Conservation (phyloP, 805 yeast genomes). For the Metschnikowia continentalis region DNA sequence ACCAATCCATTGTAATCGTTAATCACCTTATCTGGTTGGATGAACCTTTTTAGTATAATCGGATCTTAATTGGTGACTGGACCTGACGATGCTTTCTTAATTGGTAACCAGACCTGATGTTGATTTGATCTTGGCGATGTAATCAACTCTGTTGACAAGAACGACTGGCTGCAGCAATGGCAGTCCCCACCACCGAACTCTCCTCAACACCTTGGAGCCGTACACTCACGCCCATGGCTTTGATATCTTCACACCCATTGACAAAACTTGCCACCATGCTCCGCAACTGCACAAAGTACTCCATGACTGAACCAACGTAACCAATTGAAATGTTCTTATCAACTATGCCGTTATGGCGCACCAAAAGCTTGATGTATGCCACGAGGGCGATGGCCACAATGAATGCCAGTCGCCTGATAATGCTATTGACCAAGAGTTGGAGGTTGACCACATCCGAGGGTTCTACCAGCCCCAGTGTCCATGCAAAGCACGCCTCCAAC, state of each 20-base stretch:
- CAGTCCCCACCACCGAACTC: conserved; percentile 52
- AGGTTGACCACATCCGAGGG: conserved; percentile 26
- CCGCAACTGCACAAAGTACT: conserved; percentile 40
- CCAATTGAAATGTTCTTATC: conserved; percentile 33
- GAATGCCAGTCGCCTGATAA: conserved; percentile 45
- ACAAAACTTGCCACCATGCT: conserved; percentile 20
- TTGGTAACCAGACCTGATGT: no score
- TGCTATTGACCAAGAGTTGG: conserved; percentile 28
- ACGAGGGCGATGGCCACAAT: conserved; percentile 40
- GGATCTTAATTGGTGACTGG: no score
- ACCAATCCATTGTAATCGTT: no score
- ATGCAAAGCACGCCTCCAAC: conserved; percentile 20
- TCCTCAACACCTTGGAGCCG: conserved; percentile 39
- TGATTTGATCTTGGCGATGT: no score
- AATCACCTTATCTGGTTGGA: no score
- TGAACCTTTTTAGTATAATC: no score
- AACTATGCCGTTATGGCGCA: conserved; percentile 19
- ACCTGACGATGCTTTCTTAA: no score
- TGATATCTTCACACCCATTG: conserved; percentile 23
- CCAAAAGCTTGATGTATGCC: conserved; percentile 31
- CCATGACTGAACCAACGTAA: conserved; percentile 50
- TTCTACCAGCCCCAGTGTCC: conserved; percentile 19
- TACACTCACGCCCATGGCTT: conserved; percentile 28
- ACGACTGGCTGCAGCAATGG: conserved; percentile 44
- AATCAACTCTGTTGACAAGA: no score